Conservation (phyloP, 2,329 filamentous ascomycete genomes). For the Alternaria brassicae region DNA sequence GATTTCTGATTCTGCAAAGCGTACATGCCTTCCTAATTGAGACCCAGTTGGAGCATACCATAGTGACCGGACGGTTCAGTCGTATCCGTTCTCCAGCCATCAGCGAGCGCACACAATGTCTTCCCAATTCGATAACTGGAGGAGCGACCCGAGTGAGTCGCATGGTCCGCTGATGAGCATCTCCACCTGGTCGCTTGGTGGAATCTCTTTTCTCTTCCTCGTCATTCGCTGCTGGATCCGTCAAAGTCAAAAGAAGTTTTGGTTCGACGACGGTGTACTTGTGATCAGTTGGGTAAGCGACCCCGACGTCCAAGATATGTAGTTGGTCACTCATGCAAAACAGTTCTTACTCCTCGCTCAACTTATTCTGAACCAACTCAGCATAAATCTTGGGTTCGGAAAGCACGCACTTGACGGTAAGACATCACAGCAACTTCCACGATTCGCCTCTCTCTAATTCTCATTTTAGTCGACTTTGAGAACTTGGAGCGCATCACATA, state of each 20-base stretch:
- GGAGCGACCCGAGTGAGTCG: slow-evolving; percentile 5
- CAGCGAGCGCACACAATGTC: slow-evolving; percentile 4
- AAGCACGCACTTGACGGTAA: slow-evolving; percentile 13
- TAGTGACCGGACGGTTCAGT: not conserved
- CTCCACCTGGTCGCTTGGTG: not conserved
- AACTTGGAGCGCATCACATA: slow-evolving; percentile 11
- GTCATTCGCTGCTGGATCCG: slow-evolving; percentile 2
- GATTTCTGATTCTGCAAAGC: not conserved
- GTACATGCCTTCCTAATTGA: not conserved
- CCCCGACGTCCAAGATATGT: not conserved
- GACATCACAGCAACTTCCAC: not conserved
- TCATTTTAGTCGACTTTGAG: not conserved
- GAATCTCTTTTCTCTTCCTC: slow-evolving; percentile 1
- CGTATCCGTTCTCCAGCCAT: not conserved
- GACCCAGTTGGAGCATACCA: not conserved
- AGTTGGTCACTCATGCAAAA: not conserved
- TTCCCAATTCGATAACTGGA: slow-evolving; percentile 4
- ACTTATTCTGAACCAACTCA: slow-evolving; percentile 1
- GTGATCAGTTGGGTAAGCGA: slow-evolving; percentile 9
- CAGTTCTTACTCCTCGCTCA: slow-evolving; percentile 3
- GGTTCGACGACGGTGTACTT: slow-evolving; percentile 6
- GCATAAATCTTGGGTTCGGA: slow-evolving; percentile 5
- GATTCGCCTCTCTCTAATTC: not conserved
- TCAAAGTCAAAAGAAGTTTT: slow-evolving; percentile 3
- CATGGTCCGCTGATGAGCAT: slow-evolving; percentile 6